These are phyloP conservation scores for Calvatia gigantea DNA, from an alignment of 768 basidiomycete species.

Conservation along the genomic window DNA sequence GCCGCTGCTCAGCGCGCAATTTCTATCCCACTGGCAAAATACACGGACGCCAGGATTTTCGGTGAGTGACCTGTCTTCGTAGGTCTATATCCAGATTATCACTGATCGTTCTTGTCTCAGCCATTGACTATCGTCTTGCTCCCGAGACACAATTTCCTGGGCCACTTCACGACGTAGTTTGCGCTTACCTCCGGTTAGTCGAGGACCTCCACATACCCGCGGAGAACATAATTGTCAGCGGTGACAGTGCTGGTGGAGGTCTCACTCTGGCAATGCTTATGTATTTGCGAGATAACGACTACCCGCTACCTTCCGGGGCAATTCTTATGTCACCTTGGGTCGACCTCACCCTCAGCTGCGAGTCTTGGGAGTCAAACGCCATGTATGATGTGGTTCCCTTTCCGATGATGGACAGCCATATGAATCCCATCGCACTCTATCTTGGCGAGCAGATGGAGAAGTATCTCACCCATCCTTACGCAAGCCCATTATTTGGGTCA, in stretches of 20 bases:
- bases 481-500: constrained; percentile 91
- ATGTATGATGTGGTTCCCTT: constrained; percentile 79
- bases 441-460: constrained; percentile 77
- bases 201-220: constrained; percentile 89
- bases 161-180: constrained; percentile 80
- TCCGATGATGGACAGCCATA: constrained; percentile 72
- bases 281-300: constrained; percentile 92
- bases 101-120: constrained; percentile 35
- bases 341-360: constrained; percentile 96
- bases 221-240: constrained; percentile 83
- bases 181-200: constrained; percentile 80
- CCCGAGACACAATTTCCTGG: constrained; percentile 95
- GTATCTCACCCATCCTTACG: constrained; percentile 95
- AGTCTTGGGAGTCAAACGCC: constrained; percentile 96
- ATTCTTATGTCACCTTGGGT: constrained; percentile 91
- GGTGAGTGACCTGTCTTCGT: constrained; percentile 26
- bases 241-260: constrained; percentile 94
- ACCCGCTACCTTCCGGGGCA: constrained; percentile 79
- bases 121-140: constrained; percentile 92
- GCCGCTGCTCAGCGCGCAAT: constrained; percentile 88
- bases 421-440: constrained; percentile 93
- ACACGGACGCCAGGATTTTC: constrained; percentile 86
- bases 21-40: constrained; percentile 88
- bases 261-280: constrained; percentile 81
- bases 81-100: constrained; percentile 1